Evolutionary conservation across 306 rosid species (phyloP).

Genomic region (Macrotyloma uniflorum): DNA sequence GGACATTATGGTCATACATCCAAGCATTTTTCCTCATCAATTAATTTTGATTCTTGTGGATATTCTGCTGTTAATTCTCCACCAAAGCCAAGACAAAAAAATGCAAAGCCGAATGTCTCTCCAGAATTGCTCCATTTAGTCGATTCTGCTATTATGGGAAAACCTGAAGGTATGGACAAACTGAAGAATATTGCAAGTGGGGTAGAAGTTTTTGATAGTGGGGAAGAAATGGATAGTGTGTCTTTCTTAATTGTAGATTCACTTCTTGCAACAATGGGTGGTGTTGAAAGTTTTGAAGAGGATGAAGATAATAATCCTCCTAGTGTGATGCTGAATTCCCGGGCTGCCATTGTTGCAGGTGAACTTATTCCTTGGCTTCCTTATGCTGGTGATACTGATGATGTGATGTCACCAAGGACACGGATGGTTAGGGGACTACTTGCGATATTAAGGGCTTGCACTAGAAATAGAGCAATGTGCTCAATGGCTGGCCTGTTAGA

Average conservation of each 20-base stretch:
- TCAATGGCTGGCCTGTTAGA: constrained; percentile 90
- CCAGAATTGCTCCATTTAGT: constrained; percentile 95
- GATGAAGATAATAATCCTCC: constrained; percentile 95
- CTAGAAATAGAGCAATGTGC: constrained; percentile 99
- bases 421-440: constrained; percentile 95
- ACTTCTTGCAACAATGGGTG: constrained; percentile 98
- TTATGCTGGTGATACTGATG: constrained; percentile 69
- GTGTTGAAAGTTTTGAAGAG: constrained; percentile 98
- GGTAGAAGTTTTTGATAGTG: constrained; percentile 68
- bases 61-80: constrained; percentile 72
- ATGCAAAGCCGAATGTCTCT: constrained; percentile 83
- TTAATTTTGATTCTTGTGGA: constrained; percentile 71
- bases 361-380: constrained; percentile 98
- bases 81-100: constrained; percentile 66
- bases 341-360: constrained; percentile 95
- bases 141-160: constrained; percentile 99
- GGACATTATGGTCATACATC: constrained; percentile 48
- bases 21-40: constrained; percentile 57
- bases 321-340: constrained; percentile 95
- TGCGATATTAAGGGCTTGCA: constrained; percentile 92
- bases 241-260: constrained; percentile 90
- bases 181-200: constrained; percentile 90
- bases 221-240: constrained; percentile 73
- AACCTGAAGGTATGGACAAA: constrained; percentile 88
- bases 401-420: constrained; percentile 90